Conservation (phyloP, 257 asterid species). For the Vinca minor region DNA sequence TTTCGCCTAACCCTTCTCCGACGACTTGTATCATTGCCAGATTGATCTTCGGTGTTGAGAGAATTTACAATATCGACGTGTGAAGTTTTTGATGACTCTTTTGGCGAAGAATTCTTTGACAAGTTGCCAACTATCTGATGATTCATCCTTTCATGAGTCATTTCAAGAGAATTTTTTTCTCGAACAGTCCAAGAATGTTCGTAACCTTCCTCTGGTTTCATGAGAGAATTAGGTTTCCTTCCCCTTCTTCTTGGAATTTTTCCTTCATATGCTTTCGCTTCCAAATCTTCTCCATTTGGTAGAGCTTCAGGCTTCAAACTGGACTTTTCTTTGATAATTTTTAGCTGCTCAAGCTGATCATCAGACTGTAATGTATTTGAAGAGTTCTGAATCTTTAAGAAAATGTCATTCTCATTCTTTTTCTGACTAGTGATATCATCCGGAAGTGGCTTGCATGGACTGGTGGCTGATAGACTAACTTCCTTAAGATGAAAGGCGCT, state of each 20-base stretch:
- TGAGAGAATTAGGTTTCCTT: constrained; percentile 28
- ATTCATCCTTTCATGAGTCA: constrained; percentile 21
- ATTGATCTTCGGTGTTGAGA: constrained; percentile 9
- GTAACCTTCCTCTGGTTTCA: constrained; percentile 29
- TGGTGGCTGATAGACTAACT: constrained; percentile 6
- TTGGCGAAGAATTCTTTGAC: constrained; percentile 12
- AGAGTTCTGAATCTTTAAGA: constrained; percentile 18
- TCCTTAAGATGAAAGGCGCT: not conserved
- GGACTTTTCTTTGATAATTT: constrained; percentile 8
- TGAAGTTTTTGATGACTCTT: constrained; percentile 14
- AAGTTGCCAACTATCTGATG: constrained; percentile 14
- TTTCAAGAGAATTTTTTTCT: constrained; percentile 22
- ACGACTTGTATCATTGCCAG: constrained; percentile 19
- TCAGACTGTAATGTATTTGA: constrained; percentile 15
- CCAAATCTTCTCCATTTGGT: constrained; percentile 13
- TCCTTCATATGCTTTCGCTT: constrained; percentile 18
- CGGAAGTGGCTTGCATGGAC: not conserved
- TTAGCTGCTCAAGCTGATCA: constrained; percentile 10
- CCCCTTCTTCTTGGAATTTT: constrained; percentile 28
- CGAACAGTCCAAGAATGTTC: constrained; percentile 18
- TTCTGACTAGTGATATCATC: constrained; percentile 14
- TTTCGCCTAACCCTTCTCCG: constrained; percentile 26
- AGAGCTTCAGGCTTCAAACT: constrained; percentile 8
- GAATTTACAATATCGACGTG: not conserved
- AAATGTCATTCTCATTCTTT: constrained; percentile 12